A percentile compares a stretch with the other conserved stretches of the same genome.
phyloP scores from a whole-genome alignment of 2,329 filamentous ascomycete genomes.

The Cladophialophora carrionii region DNA sequence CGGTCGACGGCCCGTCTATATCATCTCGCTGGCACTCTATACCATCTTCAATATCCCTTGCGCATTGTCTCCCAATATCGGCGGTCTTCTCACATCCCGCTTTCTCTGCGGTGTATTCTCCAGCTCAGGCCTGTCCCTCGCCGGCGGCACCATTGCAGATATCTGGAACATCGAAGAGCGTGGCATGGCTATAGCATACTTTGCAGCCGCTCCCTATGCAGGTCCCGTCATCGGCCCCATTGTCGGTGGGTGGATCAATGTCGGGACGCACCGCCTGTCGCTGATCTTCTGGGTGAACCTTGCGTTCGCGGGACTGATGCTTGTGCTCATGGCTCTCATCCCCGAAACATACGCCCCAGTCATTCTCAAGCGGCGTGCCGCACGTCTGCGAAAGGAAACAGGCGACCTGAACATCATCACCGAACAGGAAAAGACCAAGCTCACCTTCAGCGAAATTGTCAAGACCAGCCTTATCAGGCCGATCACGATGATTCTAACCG shows the following conservation, averaged over 20 bases:
- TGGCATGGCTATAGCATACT: slow-evolving; percentile 62
- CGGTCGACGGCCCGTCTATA: slow-evolving; percentile 43
- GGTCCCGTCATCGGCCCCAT: slow-evolving; percentile 60
- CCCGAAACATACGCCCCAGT: slow-evolving; percentile 63
- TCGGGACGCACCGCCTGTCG: slow-evolving; percentile 42
- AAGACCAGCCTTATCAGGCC: slow-evolving; percentile 50
- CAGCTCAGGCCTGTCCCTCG: slow-evolving; percentile 65
- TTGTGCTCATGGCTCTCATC: slow-evolving; percentile 55
- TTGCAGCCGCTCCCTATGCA: slow-evolving; percentile 61
- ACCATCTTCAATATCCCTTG: slow-evolving; percentile 45
- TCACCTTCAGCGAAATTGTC: slow-evolving; percentile 47
- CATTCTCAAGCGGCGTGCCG: slow-evolving; percentile 55
- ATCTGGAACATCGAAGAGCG: slow-evolving; percentile 61
- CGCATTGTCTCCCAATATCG: slow-evolving; percentile 53
- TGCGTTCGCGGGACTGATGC: slow-evolving; percentile 59
- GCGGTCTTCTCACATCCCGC: slow-evolving; percentile 73
- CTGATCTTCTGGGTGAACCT: slow-evolving; percentile 62
- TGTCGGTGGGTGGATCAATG: slow-evolving; percentile 62
- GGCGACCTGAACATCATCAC: slow-evolving; percentile 48
- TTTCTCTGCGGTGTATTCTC: slow-evolving; percentile 76
- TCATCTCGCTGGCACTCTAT: slow-evolving; percentile 43
- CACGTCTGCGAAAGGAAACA: slow-evolving; percentile 52
- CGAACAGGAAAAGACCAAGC: slow-evolving; percentile 48
- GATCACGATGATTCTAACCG: slow-evolving; percentile 56
- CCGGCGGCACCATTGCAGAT: slow-evolving; percentile 53